phyloP scores from a whole-genome alignment of 2,329 filamentous ascomycete genomes.

The Ophiostoma himal-ulmi region DNA sequence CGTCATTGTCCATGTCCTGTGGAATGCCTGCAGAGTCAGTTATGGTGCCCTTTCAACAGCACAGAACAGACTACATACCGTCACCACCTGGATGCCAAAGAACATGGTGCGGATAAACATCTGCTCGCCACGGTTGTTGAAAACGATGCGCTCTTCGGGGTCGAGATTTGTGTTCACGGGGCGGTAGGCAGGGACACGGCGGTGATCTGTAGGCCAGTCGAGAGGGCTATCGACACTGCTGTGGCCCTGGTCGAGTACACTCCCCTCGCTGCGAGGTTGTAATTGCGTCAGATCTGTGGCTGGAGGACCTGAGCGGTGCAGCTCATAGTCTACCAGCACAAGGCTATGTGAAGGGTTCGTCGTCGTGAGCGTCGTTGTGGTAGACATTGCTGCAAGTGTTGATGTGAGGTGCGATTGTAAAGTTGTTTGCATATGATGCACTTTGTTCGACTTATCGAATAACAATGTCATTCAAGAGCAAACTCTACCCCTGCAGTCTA shows the following conservation, averaged over 20 bases:
- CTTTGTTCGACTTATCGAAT: neutral
- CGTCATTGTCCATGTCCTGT: slow-evolving; percentile 4
- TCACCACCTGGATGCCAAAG: slow-evolving; percentile 25
- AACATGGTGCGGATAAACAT: slow-evolving; percentile 29
- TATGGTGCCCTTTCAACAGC: neutral
- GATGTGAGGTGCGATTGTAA: neutral
- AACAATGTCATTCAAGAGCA: neutral
- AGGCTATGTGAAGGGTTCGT: neutral
- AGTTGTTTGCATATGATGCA: neutral
- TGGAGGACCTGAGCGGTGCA: slow-evolving; percentile 19
- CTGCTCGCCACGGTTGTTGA: slow-evolving; percentile 24
- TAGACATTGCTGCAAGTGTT: neutral
- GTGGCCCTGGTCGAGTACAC: neutral
- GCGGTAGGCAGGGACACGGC: slow-evolving; percentile 28
- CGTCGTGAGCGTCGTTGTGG: neutral
- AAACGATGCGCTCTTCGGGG: slow-evolving; percentile 25
- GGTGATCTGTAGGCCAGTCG: slow-evolving; percentile 26
- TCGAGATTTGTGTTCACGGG: slow-evolving; percentile 27
- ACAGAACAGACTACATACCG: neutral
- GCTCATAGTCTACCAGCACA: slow-evolving; percentile 31
- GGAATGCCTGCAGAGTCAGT: neutral
- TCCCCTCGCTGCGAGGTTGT: neutral
- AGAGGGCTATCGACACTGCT: slow-evolving; percentile 22
- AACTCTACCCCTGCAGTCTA: neutral
- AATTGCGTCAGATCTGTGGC: neutral